Percentiles rank a stretch among this genome's conserved stretches.
Conservation (phyloP, 257 asterid genomes). For the Petunia axillaris region DNA sequence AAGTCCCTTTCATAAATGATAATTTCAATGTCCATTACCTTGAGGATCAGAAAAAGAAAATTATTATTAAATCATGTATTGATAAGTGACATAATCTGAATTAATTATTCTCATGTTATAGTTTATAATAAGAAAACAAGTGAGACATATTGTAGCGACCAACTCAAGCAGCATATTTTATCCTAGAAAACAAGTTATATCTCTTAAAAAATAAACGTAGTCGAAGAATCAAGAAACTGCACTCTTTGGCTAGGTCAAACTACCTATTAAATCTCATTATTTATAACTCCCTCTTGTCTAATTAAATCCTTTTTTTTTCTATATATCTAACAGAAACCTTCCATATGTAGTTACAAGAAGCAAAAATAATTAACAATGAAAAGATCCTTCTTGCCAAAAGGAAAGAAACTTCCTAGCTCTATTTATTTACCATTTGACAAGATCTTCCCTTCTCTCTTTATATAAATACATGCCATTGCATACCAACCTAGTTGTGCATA, state of each 20-base stretch:
- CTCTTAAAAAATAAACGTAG: background rate
- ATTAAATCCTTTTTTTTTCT: constrained; percentile 10
- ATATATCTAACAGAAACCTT: background rate
- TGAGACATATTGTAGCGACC: constrained; percentile 16
- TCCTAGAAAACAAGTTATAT: constrained; percentile 9
- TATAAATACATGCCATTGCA: constrained; percentile 26
- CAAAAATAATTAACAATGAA: background rate
- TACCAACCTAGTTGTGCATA: constrained; percentile 15
- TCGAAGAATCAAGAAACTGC: constrained; percentile 14
- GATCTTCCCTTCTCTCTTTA: background rate
- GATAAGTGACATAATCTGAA: constrained; percentile 26
- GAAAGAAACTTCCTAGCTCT: background rate
- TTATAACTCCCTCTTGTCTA: constrained; percentile 14
- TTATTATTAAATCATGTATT: background rate
- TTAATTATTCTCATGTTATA: constrained; percentile 13
- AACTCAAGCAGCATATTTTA: background rate
- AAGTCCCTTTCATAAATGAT: constrained; percentile 40
- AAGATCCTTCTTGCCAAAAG: background rate
- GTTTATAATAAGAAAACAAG: constrained; percentile 15
- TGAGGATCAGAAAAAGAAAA: background rate
- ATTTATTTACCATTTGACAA: background rate
- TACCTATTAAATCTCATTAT: constrained; percentile 1
- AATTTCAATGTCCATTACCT: constrained; percentile 31
- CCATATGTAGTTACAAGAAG: constrained; percentile 23
- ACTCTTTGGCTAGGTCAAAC: constrained; percentile 35